A percentile compares a stretch with the other conserved stretches of the same genome.
phyloP scores from a whole-genome alignment of 2,329 filamentous ascomycete species.

The Aureobasidium namibiae region DNA sequence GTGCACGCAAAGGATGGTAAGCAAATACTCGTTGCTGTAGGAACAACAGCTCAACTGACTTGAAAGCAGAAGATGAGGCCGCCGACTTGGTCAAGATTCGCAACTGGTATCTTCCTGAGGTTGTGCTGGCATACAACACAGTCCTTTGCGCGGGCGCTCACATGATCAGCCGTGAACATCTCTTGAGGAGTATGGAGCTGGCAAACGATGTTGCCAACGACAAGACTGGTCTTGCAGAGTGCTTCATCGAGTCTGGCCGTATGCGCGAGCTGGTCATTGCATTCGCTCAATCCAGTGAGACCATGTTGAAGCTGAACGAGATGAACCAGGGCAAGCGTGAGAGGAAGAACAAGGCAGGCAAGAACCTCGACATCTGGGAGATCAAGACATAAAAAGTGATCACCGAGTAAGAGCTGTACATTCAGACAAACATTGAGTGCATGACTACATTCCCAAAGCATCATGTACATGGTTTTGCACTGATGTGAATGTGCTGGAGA shows the following conservation, averaged over 20 bases:
- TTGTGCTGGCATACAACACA: slow-evolving; percentile 73
- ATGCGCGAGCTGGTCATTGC: slow-evolving; percentile 43
- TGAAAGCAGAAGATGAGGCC: slow-evolving; percentile 38
- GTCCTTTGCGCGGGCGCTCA: slow-evolving; percentile 73
- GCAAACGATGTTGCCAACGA: slow-evolving; percentile 58
- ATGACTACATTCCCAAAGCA: not conserved
- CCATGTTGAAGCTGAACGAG: slow-evolving; percentile 48
- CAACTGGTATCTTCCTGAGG: slow-evolving; percentile 74
- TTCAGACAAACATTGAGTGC: not conserved
- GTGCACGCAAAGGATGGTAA: slow-evolving; percentile 21
- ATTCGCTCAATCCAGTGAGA: slow-evolving; percentile 70
- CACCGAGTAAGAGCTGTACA: not conserved
- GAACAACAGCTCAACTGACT: not conserved
- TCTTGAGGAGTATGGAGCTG: slow-evolving; percentile 82
- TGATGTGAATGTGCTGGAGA: not conserved
- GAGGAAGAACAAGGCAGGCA: slow-evolving; percentile 34
- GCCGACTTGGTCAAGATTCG: slow-evolving; percentile 58
- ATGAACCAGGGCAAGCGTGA: slow-evolving; percentile 32
- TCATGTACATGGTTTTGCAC: no score
- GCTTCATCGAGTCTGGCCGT: slow-evolving; percentile 31
- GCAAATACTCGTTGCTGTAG: not conserved
- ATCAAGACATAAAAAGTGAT: slow-evolving; percentile 15
- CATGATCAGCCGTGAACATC: slow-evolving; percentile 62
- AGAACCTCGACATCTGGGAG: slow-evolving; percentile 38
- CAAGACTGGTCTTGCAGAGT: slow-evolving; percentile 25